Percentiles rank a stretch among this genome's conserved stretches.
phyloP scores from a whole-genome alignment of 2,329 filamentous ascomycete species.

The Colletotrichum caudatum region DNA sequence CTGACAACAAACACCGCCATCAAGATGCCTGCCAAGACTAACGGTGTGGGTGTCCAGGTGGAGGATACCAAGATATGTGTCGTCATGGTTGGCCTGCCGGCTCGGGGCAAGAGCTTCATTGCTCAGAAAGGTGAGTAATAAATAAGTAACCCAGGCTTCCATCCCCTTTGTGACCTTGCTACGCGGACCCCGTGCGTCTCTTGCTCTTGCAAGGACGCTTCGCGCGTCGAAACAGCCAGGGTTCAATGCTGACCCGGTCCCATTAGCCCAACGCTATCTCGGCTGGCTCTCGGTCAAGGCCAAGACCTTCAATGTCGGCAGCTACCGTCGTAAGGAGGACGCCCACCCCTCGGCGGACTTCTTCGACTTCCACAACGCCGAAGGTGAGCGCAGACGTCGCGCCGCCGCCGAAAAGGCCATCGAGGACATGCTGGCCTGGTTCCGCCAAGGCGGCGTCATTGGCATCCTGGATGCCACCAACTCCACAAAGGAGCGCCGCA shows the following conservation, averaged over 20 bases:
- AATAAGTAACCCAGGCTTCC: no score
- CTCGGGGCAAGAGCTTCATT: conserved; percentile 96
- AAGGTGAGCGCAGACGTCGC: conserved; percentile 89
- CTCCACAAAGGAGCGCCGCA: conserved; percentile 87
- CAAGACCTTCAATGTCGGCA: conserved; percentile 97
- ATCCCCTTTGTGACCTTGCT: neutral
- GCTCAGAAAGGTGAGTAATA: conserved; percentile 85
- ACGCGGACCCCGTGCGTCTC: neutral
- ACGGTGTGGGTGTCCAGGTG: conserved; percentile 82
- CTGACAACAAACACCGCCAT: conserved; percentile 19
- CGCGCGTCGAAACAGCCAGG: neutral
- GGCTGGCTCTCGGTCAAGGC: conserved; percentile 96
- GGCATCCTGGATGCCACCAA: conserved; percentile 98
- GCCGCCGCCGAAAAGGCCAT: conserved; percentile 93
- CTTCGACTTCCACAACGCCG: conserved; percentile 90
- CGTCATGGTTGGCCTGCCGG: conserved; percentile 97
- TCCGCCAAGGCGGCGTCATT: conserved; percentile 81
- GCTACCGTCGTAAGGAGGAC: conserved; percentile 89
- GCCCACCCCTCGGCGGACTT: conserved; percentile 94
- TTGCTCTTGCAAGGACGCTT: neutral
- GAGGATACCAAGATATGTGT: conserved; percentile 98
- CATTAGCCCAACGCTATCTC: conserved; percentile 88
- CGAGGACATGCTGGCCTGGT: conserved; percentile 95
- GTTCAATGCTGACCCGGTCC: neutral
- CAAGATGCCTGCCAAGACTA: conserved; percentile 64